Evolutionary conservation across 192 early-diverging fungal species (phyloP).

Genomic region (Pecoramyces ruminantium): DNA sequence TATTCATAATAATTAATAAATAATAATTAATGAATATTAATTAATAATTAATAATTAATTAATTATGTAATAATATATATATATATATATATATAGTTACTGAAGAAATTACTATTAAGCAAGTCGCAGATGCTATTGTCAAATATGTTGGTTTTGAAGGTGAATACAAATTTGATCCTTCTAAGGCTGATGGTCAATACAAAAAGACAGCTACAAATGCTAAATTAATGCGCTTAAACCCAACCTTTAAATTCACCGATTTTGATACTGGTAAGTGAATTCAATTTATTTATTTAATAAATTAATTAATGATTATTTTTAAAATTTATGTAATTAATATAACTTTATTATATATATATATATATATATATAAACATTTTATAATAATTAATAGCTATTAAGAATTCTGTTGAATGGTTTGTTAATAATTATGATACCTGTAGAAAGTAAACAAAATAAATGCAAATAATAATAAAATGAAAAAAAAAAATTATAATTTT

Average conservation of each 20-base stretch:
- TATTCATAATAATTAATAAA: too few species aligned
- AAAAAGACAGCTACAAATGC: constrained; percentile 75
- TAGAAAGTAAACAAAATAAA: constrained; percentile 23
- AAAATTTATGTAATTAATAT: too few species aligned
- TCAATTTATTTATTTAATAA: background rate
- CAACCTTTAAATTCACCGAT: constrained; percentile 62
- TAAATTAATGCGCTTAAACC: constrained; percentile 48
- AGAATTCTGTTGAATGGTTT: constrained; percentile 59
- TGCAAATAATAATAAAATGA: too few species aligned
- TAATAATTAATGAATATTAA: too few species aligned
- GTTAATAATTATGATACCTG: constrained; percentile 42
- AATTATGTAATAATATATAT: constrained; percentile 2
- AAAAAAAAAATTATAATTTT: too few species aligned
- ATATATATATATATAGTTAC: constrained; percentile 24
- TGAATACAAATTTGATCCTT: constrained; percentile 48
- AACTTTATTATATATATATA: too few species aligned
- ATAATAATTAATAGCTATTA: constrained; percentile 20
- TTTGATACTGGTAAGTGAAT: constrained; percentile 38
- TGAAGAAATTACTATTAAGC: constrained; percentile 58
- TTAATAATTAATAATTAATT: too few species aligned
- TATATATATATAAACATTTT: background rate
- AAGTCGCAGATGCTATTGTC: constrained; percentile 60
- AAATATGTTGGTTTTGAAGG: constrained; percentile 47
- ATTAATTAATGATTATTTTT: background rate
- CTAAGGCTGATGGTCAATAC: constrained; percentile 58